These are phyloP conservation scores for Silene vulgaris DNA, from an alignment of 179 eudicot genomes.

Conservation along the genomic window DNA sequence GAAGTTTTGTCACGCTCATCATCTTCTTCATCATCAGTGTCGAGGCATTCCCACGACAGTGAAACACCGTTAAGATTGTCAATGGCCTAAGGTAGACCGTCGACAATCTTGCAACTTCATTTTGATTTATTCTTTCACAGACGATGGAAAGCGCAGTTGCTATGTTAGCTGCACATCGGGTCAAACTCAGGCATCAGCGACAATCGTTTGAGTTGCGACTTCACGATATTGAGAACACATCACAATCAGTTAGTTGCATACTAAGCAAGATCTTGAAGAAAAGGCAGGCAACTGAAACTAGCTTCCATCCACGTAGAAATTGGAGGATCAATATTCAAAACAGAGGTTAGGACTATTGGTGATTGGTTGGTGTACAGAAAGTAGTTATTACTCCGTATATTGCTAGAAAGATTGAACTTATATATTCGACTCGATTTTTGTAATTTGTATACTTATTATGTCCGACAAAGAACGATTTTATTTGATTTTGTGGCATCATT, in stretches of 20 bases:
- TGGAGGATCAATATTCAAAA: background rate
- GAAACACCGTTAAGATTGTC: conserved; percentile 35
- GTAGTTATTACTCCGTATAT: too few relatives aligned
- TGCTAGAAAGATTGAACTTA: conserved; percentile 1
- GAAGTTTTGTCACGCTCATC: conserved; percentile 24
- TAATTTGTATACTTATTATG: background rate
- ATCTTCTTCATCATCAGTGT: conserved; percentile 13
- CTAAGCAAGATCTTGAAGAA: background rate
- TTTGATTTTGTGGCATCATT: background rate
- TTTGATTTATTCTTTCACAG: background rate
- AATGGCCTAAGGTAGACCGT: conserved; percentile 26
- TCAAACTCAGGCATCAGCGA: background rate
- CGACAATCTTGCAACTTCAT: background rate
- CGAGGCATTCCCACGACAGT: conserved; percentile 26
- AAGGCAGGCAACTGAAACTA: background rate
- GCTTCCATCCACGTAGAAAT: background rate
- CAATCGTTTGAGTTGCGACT: background rate
- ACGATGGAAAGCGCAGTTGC: background rate
- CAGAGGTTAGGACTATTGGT: background rate
- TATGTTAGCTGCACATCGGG: background rate
- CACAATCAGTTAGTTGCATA: background rate
- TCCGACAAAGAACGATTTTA: background rate
- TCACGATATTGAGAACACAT: background rate
- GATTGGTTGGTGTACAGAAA: background rate
- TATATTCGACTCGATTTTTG: background rate